Evolutionary conservation across 164 flowering plant genomes (phyloP).

Genomic region (Magnolia kwangsiensis): DNA sequence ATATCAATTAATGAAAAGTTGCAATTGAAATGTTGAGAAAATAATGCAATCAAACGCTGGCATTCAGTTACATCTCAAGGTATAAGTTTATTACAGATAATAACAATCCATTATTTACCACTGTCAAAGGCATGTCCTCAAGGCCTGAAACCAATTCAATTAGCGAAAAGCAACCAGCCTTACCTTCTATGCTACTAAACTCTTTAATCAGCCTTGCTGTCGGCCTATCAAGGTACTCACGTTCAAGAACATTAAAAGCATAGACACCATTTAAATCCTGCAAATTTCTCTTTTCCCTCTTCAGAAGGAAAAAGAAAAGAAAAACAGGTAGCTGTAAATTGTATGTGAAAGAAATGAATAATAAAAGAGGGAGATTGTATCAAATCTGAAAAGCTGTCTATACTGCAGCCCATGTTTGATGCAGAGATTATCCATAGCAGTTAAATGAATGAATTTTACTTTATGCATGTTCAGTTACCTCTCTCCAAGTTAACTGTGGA

Average conservation of each 20-base stretch:
- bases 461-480: not conserved
- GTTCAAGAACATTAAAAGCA: constrained; percentile 68
- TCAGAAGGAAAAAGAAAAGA: constrained; percentile 23
- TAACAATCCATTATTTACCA: not conserved
- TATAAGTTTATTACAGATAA: too few relatives aligned
- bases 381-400: not conserved
- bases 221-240: constrained; percentile 76
- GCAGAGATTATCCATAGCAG: not conserved
- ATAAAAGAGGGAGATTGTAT: not conserved
- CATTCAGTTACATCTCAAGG: too few relatives aligned
- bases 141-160: not conserved
- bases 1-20: not conserved
- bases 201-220: constrained; percentile 92
- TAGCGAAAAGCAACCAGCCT: not conserved
- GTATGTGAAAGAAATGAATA: not conserved
- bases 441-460: not conserved
- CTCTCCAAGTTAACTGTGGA: not conserved
- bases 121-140: not conserved
- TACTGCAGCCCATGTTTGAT: not conserved
- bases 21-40: not conserved
- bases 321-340: not conserved
- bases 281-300: constrained; percentile 87
- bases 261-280: constrained; percentile 81
- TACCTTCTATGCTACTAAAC: constrained; percentile 75
- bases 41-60: too few relatives aligned